A percentile compares a stretch with the other conserved stretches of the same genome.
These are phyloP conservation scores for Chalciporus piperatoides DNA, from an alignment of 1,284 basidiomycete genomes.

Conservation along the genomic window DNA sequence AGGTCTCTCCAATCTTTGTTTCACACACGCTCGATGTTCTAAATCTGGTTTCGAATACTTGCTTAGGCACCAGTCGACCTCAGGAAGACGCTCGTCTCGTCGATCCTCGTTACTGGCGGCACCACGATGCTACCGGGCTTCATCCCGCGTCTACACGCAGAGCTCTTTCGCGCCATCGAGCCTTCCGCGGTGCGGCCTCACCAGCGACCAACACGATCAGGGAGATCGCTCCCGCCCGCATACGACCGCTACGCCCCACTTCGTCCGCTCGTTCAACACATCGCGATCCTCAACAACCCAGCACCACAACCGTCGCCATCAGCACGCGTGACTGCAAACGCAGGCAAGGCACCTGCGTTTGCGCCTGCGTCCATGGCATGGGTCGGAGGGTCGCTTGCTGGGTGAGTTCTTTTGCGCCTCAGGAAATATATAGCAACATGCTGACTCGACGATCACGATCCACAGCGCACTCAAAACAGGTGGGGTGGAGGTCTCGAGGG, in stretches of 20 bases:
- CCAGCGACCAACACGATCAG: slow-evolving; percentile 36
- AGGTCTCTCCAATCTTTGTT: slow-evolving; percentile 42
- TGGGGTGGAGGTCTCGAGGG: slow-evolving; percentile 74
- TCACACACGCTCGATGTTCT: background rate
- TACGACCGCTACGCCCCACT: slow-evolving; percentile 74
- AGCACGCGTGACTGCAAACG: slow-evolving; percentile 49
- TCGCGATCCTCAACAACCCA: slow-evolving; percentile 85
- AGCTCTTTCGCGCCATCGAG: slow-evolving; percentile 63
- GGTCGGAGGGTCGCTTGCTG: slow-evolving; percentile 92
- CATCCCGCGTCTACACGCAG: slow-evolving; percentile 77
- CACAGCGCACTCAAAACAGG: slow-evolving; percentile 75
- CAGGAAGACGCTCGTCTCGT: slow-evolving; percentile 73
- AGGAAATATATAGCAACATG: background rate
- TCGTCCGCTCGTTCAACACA: slow-evolving; percentile 61
- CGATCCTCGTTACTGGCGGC: slow-evolving; percentile 84
- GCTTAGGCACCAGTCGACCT: slow-evolving; percentile 83
- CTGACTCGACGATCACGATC: background rate
- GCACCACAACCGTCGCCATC: slow-evolving; percentile 44
- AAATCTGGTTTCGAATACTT: slow-evolving; percentile 1
- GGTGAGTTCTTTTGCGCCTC: slow-evolving; percentile 49
- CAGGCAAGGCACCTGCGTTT: slow-evolving; percentile 84
- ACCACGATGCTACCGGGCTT: slow-evolving; percentile 91
- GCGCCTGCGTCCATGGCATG: slow-evolving; percentile 76
- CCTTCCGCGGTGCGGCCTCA: slow-evolving; percentile 33
- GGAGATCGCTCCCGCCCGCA: slow-evolving; percentile 42